Conservation (phyloP, 2,329 filamentous ascomycete genomes). For the Colletotrichum liaoningense region DNA sequence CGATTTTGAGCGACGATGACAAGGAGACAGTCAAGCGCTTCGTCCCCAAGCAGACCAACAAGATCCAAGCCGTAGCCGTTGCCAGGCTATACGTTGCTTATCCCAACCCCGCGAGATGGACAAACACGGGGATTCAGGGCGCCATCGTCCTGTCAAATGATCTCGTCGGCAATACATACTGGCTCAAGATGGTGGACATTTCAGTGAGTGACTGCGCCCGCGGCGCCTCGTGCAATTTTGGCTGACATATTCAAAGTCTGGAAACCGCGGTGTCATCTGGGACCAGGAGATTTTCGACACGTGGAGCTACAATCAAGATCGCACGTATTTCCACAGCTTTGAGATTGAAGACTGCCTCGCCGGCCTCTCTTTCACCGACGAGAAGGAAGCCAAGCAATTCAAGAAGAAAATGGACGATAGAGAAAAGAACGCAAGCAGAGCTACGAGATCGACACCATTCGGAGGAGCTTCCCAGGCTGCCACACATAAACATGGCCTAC, state of each 20-base stretch:
- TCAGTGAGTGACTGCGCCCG: constrained; percentile 72
- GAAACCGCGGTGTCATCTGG: constrained; percentile 89
- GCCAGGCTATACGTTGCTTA: constrained; percentile 94
- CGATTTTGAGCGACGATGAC: constrained; percentile 88
- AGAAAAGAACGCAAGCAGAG: constrained; percentile 94
- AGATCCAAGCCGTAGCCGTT: constrained; percentile 95
- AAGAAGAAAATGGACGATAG: constrained; percentile 97
- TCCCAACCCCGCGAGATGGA: constrained; percentile 88
- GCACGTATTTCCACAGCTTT: constrained; percentile 97
- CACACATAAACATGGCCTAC: constrained; percentile 58
- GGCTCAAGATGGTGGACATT: constrained; percentile 97
- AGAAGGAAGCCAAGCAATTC: constrained; percentile 97
- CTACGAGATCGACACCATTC: constrained; percentile 83
- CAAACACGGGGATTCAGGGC: constrained; percentile 91
- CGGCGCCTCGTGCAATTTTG: constrained; percentile 32
- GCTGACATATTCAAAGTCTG: constrained; percentile 63
- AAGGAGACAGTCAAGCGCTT: constrained; percentile 96
- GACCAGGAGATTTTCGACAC: constrained; percentile 98
- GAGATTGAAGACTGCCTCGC: constrained; percentile 94
- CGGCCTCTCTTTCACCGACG: constrained; percentile 91
- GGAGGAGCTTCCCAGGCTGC: constrained; percentile 58
- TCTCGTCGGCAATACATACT: constrained; percentile 93
- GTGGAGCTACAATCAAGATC: constrained; percentile 95
- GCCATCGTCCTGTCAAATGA: constrained; percentile 94
- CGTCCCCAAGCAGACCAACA: constrained; percentile 94